Percentiles rank a stretch among this genome's conserved stretches.
Conservation (phyloP, 306 rosid genomes). For the Gastrolobium villosum region DNA sequence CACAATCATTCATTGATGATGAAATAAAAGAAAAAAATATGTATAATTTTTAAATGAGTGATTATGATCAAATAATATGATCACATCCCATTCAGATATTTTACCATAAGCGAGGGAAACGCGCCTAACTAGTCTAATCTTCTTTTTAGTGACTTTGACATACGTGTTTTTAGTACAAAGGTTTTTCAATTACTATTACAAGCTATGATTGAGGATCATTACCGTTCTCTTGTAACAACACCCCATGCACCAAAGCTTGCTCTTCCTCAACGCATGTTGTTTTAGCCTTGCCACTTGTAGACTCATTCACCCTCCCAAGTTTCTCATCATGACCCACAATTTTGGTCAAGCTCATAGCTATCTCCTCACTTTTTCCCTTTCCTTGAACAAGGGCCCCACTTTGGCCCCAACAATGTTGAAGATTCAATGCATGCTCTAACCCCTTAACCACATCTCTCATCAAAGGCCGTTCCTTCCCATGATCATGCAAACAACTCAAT, state of each 20-base stretch:
- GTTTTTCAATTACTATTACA: neutral
- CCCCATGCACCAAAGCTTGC: constrained; percentile 40
- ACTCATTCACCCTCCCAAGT: neutral
- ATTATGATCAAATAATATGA: no score
- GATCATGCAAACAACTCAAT: constrained; percentile 55
- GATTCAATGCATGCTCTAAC: constrained; percentile 50
- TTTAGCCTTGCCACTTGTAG: constrained; percentile 22
- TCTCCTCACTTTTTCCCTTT: constrained; percentile 22
- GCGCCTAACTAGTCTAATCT: neutral
- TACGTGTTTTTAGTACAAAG: neutral
- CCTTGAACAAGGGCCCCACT: neutral
- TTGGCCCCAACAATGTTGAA: constrained; percentile 31
- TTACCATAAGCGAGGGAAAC: neutral
- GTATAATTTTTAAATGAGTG: no score
- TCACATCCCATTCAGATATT: no score
- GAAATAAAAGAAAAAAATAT: no score
- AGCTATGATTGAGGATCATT: neutral
- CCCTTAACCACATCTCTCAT: constrained; percentile 64
- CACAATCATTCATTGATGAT: no score
- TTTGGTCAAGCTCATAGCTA: neutral
- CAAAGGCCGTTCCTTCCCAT: constrained; percentile 56
- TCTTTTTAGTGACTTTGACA: neutral
- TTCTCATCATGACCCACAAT: neutral
- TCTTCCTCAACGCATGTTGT: constrained; percentile 38
- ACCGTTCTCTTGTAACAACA: constrained; percentile 6